phyloP scores from a whole-genome alignment of 1,139 yeast genomes.

The Kluyveromyces marxianus region DNA sequence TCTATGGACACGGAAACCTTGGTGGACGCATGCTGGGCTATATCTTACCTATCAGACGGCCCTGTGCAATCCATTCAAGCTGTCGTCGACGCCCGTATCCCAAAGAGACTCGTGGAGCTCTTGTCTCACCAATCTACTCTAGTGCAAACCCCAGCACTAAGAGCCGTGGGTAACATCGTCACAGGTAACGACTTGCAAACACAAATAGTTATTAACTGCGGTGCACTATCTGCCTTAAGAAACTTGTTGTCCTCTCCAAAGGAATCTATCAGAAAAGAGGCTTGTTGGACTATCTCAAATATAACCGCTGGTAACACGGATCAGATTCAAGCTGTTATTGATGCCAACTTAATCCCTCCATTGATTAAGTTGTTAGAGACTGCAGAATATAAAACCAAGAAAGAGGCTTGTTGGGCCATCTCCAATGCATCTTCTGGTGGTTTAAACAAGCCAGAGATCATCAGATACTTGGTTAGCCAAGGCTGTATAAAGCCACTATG shows the following conservation, averaged over 20 bases:
- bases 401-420: conserved; percentile 99
- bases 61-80: conserved; percentile 91
- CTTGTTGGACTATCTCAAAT: conserved; percentile 98
- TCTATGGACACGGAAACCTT: conserved; percentile 88
- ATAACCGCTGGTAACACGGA: conserved; percentile 95
- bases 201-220: conserved; percentile 88
- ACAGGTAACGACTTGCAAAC: conserved; percentile 96
- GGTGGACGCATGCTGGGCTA: conserved; percentile 99
- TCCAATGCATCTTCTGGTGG: conserved; percentile 98
- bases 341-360: conserved; percentile 89
- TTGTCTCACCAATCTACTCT: conserved; percentile 74
- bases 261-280: conserved; percentile 92
- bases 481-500: conserved; percentile 97
- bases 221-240: conserved; percentile 79
- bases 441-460: conserved; percentile 83
- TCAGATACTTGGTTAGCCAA: conserved; percentile 83
- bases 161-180: conserved; percentile 96
- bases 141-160: conserved; percentile 93
- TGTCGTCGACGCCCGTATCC: conserved; percentile 92
- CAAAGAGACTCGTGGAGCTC: conserved; percentile 86
- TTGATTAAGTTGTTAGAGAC: conserved; percentile 68
- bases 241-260: conserved; percentile 76
- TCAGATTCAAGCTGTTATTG: conserved; percentile 95
- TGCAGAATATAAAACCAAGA: conserved; percentile 93
- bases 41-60: conserved; percentile 90